phyloP scores from a whole-genome alignment of 257 asterid species.

The Orobanche coerulescens region DNA sequence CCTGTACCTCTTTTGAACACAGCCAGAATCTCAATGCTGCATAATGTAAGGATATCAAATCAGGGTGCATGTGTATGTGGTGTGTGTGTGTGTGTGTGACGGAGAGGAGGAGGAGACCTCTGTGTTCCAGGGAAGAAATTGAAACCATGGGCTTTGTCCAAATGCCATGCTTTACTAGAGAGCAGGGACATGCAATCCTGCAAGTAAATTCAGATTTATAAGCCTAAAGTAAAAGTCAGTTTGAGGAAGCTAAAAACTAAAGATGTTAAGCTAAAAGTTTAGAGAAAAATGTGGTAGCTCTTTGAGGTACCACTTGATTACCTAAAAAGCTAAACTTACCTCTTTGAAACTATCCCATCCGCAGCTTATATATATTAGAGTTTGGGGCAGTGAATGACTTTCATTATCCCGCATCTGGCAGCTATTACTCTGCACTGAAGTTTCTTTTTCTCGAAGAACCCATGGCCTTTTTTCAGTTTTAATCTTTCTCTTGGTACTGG shows the following conservation, averaged over 20 bases:
- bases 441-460: slow-evolving; percentile 72
- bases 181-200: slow-evolving; percentile 82
- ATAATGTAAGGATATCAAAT: slow-evolving; percentile 22
- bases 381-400: slow-evolving; percentile 52
- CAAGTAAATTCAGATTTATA: slow-evolving; percentile 16
- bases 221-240: slow-evolving; percentile 11
- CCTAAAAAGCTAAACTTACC: slow-evolving; percentile 30
- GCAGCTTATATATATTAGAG: slow-evolving; percentile 84
- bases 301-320: slow-evolving; percentile 5
- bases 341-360: slow-evolving; percentile 96
- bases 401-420: slow-evolving; percentile 38
- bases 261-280: neutral
- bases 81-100: neutral
- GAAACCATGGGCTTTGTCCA: slow-evolving; percentile 82
- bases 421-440: slow-evolving; percentile 46
- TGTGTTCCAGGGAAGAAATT: slow-evolving; percentile 92
- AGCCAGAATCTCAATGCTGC: slow-evolving; percentile 87
- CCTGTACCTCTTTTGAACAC: slow-evolving; percentile 65
- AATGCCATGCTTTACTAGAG: slow-evolving; percentile 61
- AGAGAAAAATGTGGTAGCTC: slow-evolving; percentile 6
- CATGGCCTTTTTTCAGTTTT: slow-evolving; percentile 80
- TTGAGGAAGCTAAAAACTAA: neutral
- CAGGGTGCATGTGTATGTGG: slow-evolving; percentile 11
- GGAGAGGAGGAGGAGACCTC: slow-evolving; percentile 43
- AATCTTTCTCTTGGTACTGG: slow-evolving; percentile 34